Evolutionary conservation across 169 alveolate genomes (phyloP).

Genomic region (Ichthyophthirius multifiliis): DNA sequence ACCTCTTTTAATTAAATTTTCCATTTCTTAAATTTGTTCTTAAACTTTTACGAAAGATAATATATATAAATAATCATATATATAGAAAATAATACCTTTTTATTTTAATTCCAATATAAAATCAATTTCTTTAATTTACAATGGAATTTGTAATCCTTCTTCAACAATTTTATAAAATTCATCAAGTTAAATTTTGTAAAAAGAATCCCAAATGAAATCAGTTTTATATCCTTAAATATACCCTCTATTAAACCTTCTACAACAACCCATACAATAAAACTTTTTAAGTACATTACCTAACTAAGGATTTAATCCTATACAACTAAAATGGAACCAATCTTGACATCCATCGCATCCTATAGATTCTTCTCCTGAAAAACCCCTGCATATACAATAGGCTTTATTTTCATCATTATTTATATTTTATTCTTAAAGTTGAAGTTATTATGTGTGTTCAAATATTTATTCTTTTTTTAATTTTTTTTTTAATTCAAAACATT

Average conservation of each 20-base stretch:
- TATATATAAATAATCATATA: not conserved
- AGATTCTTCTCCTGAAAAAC: slow-evolving; percentile 5
- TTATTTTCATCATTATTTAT: not conserved
- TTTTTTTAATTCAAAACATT: too few relatives aligned
- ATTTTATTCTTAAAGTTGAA: too few relatives aligned
- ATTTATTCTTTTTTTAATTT: too few relatives aligned
- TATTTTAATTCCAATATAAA: not conserved
- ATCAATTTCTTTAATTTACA: not conserved
- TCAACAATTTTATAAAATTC: not conserved
- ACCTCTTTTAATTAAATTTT: not conserved
- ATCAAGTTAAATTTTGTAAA: not conserved
- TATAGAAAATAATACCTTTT: not conserved
- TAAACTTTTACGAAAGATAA: not conserved
- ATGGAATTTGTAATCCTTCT: not conserved
- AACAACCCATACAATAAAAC: not conserved
- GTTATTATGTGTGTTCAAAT: too few relatives aligned
- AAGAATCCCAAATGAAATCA: not conserved
- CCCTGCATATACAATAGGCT: not conserved
- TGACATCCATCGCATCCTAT: not conserved
- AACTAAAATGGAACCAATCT: slow-evolving; percentile 9
- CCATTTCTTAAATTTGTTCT: not conserved
- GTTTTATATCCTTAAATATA: not conserved
- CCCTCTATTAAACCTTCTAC: not conserved
- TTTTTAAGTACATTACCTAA: not conserved
- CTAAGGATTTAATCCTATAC: not conserved